phyloP scores from a whole-genome alignment of 1,284 basidiomycete genomes.

The Meripilus lineatus region DNA sequence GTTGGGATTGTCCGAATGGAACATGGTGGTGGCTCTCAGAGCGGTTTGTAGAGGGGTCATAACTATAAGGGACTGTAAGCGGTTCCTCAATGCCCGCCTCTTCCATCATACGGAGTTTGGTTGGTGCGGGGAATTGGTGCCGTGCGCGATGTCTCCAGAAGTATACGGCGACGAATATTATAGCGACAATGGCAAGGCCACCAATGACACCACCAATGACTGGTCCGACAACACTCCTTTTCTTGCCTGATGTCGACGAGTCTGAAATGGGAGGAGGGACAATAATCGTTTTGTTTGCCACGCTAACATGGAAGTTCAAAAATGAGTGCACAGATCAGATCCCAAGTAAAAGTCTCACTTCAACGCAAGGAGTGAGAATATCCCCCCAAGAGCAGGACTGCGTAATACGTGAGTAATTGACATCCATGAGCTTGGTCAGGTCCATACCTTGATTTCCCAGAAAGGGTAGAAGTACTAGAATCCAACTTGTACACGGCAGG shows the following conservation, averaged over 20 bases:
- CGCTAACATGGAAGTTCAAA: too few relatives aligned
- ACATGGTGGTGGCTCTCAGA: not conserved
- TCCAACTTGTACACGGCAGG: conserved; percentile 16
- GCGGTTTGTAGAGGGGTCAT: not conserved
- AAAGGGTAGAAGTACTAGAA: conserved; percentile 8
- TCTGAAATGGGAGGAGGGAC: not conserved
- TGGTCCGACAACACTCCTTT: conserved; percentile 3
- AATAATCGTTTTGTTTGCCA: not conserved
- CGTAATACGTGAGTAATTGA: not conserved
- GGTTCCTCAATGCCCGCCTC: too few relatives aligned
- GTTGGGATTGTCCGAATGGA: not conserved
- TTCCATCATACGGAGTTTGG: too few relatives aligned
- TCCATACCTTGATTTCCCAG: not conserved
- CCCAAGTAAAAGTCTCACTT: conserved; percentile 6
- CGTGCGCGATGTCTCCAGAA: conserved; percentile 2
- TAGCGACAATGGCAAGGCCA: conserved; percentile 1
- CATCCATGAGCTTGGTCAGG: not conserved
- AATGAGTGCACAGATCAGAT: too few relatives aligned
- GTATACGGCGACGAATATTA: not conserved
- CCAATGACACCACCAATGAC: conserved; percentile 7
- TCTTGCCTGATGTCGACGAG: not conserved
- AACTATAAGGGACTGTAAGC: too few relatives aligned
- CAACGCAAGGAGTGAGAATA: conserved; percentile 13
- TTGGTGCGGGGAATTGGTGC: not conserved
- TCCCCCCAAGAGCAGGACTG: conserved; percentile 12